Evolutionary conservation across 257 asterid genomes (phyloP), one percentile per base, ranked within the genome.

Genomic region (Solanum habrochaites): DNA sequence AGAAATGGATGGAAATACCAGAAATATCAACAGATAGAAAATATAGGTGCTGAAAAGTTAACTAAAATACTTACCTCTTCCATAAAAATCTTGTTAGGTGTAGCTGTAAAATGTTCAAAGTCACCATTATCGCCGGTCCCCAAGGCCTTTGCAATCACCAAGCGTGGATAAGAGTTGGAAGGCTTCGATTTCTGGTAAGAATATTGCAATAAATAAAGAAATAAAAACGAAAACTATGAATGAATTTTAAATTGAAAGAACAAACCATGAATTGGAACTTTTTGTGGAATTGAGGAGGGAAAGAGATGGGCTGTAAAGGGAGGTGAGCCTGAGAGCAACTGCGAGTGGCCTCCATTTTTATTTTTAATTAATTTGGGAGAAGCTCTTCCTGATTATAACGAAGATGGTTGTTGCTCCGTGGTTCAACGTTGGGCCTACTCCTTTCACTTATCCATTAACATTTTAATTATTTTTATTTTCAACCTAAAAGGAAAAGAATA

Each of bases 281-380:
- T 40, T 89, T 7, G 15, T 91, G 90, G 66, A 82, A 78, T 27
- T 75, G 91, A 82, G 94, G 91, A 35, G 87, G 90, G 87, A 91
- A 93, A 82, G 95, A 83, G 87, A 92, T 85, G 71, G 95, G 92
- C 81, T 91, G 77, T 82, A 89, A 88, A 29, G 94, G 94, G 21
- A 90, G 93, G 23, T 93, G 89, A 23, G 71, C 35, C 83, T 85
- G 72, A 81, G 93, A 87, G 32, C 94, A 90, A 92, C 92, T 89
- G 84, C 87, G 89, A 87, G 95, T 94, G 73, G 87, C 92, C 91
- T 95, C 98, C 99, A 94, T 96, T 91, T 88, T 89, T 86, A 94
- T 95, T 90, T 88, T 89, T 86, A 75, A 80, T 23, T 37, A 37
- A n/a, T 27, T 49, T 25, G 40, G 15, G 83, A 45, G 25, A 43